A percentile compares a stretch with the other conserved stretches of the same genome.
Conservation (phyloP, 192 early-diverging fungal species). For the Phycomyces nitens region DNA sequence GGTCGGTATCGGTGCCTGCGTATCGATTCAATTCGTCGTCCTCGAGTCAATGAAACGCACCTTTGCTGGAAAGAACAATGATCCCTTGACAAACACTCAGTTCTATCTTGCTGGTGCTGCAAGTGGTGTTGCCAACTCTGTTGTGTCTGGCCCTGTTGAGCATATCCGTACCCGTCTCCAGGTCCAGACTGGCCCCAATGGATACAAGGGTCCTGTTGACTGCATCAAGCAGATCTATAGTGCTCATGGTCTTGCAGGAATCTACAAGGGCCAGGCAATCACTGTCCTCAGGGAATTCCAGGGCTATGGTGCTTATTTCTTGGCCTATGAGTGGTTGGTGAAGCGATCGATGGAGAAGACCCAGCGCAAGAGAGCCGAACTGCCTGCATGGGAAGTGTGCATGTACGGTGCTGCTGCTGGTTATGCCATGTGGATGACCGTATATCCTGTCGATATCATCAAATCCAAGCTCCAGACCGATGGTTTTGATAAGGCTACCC, state of each 20-base stretch:
- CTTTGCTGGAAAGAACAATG: constrained; percentile 57
- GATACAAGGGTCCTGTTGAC: constrained; percentile 77
- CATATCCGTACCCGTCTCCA: constrained; percentile 95
- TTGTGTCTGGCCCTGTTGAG: constrained; percentile 91
- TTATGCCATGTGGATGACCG: constrained; percentile 68
- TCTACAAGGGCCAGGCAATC: constrained; percentile 89
- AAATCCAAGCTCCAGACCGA: constrained; percentile 97
- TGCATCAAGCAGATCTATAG: constrained; percentile 78
- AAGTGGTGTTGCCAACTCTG: constrained; percentile 84
- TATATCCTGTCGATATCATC: constrained; percentile 91
- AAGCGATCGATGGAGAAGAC: constrained; percentile 65
- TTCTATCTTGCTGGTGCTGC: constrained; percentile 84
- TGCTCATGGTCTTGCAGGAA: constrained; percentile 65
- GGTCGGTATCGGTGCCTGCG: constrained; percentile 91
- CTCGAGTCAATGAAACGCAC: constrained; percentile 85
- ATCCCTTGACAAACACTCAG: constrained; percentile 68
- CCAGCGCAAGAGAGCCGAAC: constrained; percentile 59
- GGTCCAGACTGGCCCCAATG: constrained; percentile 69
- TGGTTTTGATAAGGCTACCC: constrained; percentile 58
- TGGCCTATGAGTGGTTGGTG: constrained; percentile 86
- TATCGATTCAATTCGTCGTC: constrained; percentile 95
- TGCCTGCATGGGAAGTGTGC: constrained; percentile 76
- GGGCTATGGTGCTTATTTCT: constrained; percentile 93
- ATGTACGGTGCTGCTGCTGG: constrained; percentile 83
- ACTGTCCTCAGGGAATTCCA: constrained; percentile 87